Base-by-base conservation (phyloP, 2,329 filamentous ascomycete species). In the Chalara sp. region DNA sequence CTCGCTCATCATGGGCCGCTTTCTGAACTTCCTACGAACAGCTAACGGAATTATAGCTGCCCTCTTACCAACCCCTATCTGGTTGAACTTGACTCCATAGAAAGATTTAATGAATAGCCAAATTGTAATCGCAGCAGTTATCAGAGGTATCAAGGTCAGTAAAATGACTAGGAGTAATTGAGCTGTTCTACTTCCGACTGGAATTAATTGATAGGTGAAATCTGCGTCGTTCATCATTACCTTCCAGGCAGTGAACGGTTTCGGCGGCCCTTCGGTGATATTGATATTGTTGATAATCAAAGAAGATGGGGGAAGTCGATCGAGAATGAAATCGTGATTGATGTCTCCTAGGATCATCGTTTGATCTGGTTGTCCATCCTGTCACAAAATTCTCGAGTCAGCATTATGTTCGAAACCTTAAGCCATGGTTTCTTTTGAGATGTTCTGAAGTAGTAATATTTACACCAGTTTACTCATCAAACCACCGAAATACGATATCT, bases 101-200 rank as follows among this genome's bases (percentile, higher is more conserved):
- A 84, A 85, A 10, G 74, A 76, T 53, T 76, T 74, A 69, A 79
- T 76, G 68, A 83, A 84, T 1, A 73, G 61, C 65, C 72, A 81
- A 4, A 80, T 74, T 33, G 73, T 75, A 6, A 73, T 58, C 2
- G 66, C 65, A 6, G 73, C 80, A 5, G 72, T 74, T 5, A 74
- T 37, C 8, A 81, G 56, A 0, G 81, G 81, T 0, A 84, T 60
- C 12, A 76, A 60, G 57, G 70, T 73, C 6, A 84, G 69, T 2
- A 84, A 65, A 29, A 79, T 64, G 58, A 74, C 80, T 6, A 84
- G 61, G 4, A 70, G 64, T 41, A 83, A 68, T 58, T 85, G 81
- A 10, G 69, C 60, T 48, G 71, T 72, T 49, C 76, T 69, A 42
- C 74, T 79, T 0, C 81, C 81, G 1, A 71, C 65, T 0, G 80